A percentile compares a stretch with the other conserved stretches of the same genome.
phyloP scores from a whole-genome alignment of 2,329 filamentous ascomycete species.

The Xylariaceae sp. region DNA sequence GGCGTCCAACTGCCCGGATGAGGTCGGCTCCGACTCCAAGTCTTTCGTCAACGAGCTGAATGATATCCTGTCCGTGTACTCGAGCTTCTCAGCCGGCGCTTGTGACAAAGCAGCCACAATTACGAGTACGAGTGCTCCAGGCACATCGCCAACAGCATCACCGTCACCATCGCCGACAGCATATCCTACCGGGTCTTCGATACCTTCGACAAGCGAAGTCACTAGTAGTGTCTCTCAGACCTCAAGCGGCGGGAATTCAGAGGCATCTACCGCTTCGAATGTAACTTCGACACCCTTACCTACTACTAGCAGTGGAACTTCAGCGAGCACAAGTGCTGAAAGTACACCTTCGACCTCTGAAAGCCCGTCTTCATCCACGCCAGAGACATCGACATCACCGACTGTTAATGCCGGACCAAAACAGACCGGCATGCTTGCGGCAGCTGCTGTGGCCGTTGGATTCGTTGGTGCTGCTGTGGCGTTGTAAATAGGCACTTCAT shows the following conservation, averaged over 20 bases:
- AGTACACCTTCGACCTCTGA: background rate
- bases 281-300: background rate
- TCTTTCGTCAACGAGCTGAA: slow-evolving; percentile 17
- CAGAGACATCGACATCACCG: background rate
- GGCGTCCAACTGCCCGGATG: slow-evolving; percentile 12
- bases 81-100: slow-evolving; percentile 14
- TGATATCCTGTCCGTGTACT: slow-evolving; percentile 18
- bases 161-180: background rate
- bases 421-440: slow-evolving; percentile 19
- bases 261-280: too few relatives aligned
- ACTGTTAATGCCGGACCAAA: slow-evolving; percentile 9
- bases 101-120: slow-evolving; percentile 4
- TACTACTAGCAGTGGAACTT: background rate
- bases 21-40: slow-evolving; percentile 13
- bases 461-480: slow-evolving; percentile 15
- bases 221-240: background rate
- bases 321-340: background rate
- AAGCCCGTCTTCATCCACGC: background rate
- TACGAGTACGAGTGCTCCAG: background rate
- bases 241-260: background rate
- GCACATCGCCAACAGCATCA: background rate
- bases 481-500: slow-evolving; percentile 2
- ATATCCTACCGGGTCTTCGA: background rate
- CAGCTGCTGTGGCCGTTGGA: slow-evolving; percentile 13
- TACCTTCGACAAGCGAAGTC: background rate